phyloP scores from a whole-genome alignment of 164 flowering plant genomes.

The Piper betle region DNA sequence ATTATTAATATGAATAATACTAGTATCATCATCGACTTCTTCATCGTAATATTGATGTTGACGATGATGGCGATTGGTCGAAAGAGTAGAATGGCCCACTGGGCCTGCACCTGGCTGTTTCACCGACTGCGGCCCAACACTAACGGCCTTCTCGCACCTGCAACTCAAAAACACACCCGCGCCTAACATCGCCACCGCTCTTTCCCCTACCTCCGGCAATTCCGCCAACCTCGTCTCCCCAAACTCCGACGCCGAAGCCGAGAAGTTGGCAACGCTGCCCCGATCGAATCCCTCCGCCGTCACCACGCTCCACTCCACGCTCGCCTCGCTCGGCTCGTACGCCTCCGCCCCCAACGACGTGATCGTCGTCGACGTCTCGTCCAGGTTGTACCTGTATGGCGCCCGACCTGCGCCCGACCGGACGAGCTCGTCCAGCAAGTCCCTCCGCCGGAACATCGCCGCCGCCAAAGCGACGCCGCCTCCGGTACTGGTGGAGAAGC shows the following conservation, averaged over 20 bases:
- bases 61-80: too few relatives aligned
- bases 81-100: too few relatives aligned
- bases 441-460: conserved; percentile 19
- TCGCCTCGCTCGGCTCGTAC: conserved; percentile 85
- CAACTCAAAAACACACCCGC: conserved; percentile 37
- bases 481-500: conserved; percentile 54
- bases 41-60: too few relatives aligned
- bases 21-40: too few relatives aligned
- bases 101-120: conserved; percentile 14
- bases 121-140: conserved; percentile 52
- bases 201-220: conserved; percentile 1
- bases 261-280: conserved; percentile 34
- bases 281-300: conserved; percentile 78
- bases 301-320: conserved; percentile 87
- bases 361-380: conserved; percentile 23
- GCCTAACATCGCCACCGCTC: neutral
- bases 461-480: conserved; percentile 10
- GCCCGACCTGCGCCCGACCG: neutral
- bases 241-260: conserved; percentile 27
- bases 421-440: conserved; percentile 4
- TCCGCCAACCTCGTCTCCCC: conserved; percentile 9
- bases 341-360: conserved; percentile 39
- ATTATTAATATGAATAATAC: too few relatives aligned
- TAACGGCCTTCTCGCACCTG: conserved; percentile 75
- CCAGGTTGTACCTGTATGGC: conserved; percentile 21